Conservation (phyloP, 306 rosid species). For the Psophocarpus tetragonolobus region DNA sequence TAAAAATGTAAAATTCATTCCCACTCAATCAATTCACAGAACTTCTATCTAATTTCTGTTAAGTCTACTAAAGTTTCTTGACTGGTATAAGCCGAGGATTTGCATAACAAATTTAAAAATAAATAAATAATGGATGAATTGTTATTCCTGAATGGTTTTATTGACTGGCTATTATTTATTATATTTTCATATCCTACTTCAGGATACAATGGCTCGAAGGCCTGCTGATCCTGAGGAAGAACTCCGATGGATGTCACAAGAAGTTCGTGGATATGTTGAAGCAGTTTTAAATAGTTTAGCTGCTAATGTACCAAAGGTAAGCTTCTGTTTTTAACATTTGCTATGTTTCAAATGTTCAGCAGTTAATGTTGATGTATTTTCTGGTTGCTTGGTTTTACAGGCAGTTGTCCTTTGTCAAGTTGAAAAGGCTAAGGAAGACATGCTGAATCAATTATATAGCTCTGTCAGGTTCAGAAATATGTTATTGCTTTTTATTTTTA, state of each 20-base stretch:
- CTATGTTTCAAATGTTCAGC: not conserved
- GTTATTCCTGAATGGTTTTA: constrained; percentile 14
- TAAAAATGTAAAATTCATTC: not conserved
- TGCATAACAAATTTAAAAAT: not conserved
- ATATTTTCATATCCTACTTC: constrained; percentile 13
- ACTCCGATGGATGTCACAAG: constrained; percentile 98
- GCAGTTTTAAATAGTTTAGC: constrained; percentile 99
- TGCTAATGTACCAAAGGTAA: constrained; percentile 94
- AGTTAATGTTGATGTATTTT: constrained; percentile 28
- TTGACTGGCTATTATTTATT: not conserved
- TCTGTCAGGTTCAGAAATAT: constrained; percentile 69
- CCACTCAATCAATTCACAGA: not conserved
- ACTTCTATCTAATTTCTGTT: not conserved
- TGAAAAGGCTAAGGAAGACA: constrained; percentile 96
- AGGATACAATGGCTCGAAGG: constrained; percentile 94
- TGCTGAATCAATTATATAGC: constrained; percentile 95
- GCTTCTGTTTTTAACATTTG: constrained; percentile 25
- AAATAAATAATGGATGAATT: not conserved
- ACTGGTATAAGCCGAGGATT: not conserved
- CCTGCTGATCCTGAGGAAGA: constrained; percentile 99
- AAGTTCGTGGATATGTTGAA: constrained; percentile 97
- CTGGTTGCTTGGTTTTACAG: constrained; percentile 61
- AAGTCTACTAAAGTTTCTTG: constrained; percentile 3
- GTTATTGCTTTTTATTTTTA: constrained; percentile 14
- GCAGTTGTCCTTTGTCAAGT: constrained; percentile 99